Evolutionary conservation across 2,329 filamentous ascomycete species (phyloP), one percentile per base, ranked within the genome.

Genomic region (Arthroderma sp.): DNA sequence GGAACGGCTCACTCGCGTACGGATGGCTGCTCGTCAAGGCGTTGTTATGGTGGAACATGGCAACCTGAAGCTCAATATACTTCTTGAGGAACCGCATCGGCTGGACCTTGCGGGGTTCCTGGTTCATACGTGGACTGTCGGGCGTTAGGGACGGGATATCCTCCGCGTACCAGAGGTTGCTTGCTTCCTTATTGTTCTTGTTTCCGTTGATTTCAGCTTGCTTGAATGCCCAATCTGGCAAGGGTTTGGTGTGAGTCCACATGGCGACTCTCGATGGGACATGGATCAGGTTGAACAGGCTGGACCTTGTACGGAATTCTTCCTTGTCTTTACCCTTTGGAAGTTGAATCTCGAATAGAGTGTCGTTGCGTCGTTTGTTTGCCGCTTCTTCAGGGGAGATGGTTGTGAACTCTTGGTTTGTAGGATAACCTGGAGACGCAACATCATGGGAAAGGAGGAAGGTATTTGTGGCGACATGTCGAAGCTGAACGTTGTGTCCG

Each of bases 41-140:
- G 73, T 91, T 97, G 81, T 98, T 98, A 79, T 98, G 93, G 81
- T 87, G 91, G 81, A 98, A 98, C 91, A 98, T 98, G 66, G 91
- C 89, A 54, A 91, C 84, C 75, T 98, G 93, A 59, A 98, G 81
- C 77, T 98, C 93, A 63, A 96, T 83, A 80, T 91, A 98, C 77
- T 98, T 98, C 67, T 81, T 83, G 63, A 96, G 75, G 80, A 98
- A 98, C 17, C 91, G 85, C 67, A 97, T 72, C 19, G 79, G 79
- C 78, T 94, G 96, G 68, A 91, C 81, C 74, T 91, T 80, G 66
- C 84, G 85, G 66, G 85, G 81, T 61, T 88, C 81, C 76, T 87
- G 93, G 59, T 83, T 75, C 61, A 88, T 82, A 59, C 93, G 88
- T 39, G 81, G 78, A 64, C 85, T 83, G 64, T 89, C 88, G 4